Evolutionary conservation across 192 early-diverging fungal species (phyloP).

Genomic region (Backusella tuberculispora): DNA sequence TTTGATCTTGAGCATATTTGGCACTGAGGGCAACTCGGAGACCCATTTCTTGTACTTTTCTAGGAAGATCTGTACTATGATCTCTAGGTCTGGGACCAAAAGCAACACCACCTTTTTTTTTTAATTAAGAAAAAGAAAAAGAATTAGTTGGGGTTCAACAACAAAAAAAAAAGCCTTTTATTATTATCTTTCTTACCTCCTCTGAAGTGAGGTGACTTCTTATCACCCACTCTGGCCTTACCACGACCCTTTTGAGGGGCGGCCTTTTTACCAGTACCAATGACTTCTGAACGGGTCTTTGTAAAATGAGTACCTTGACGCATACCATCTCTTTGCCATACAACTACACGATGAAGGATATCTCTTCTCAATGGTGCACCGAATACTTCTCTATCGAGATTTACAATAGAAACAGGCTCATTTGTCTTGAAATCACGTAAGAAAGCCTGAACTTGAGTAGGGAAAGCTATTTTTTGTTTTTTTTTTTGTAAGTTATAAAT

Average conservation of each 20-base stretch:
- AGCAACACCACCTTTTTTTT: conserved; percentile 65
- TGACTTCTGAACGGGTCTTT: conserved; percentile 81
- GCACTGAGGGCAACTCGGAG: conserved; percentile 83
- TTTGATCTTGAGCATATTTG: conserved; percentile 90
- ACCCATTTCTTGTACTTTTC: conserved; percentile 85
- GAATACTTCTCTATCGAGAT: conserved; percentile 77
- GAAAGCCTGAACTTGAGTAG: conserved; percentile 69
- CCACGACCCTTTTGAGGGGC: conserved; percentile 94
- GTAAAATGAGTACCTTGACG: conserved; percentile 86
- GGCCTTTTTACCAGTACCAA: conserved; percentile 80
- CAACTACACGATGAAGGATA: conserved; percentile 81
- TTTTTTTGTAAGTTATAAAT: not conserved
- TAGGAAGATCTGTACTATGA: conserved; percentile 79
- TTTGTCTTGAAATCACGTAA: conserved; percentile 76
- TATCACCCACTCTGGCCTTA: conserved; percentile 83
- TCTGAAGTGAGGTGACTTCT: conserved; percentile 83
- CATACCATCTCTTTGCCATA: conserved; percentile 82
- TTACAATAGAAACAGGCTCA: conserved; percentile 69
- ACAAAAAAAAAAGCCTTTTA: not conserved
- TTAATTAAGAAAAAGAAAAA: not conserved
- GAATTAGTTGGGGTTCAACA: not conserved
- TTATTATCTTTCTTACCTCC: conserved; percentile 73
- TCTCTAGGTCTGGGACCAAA: conserved; percentile 93
- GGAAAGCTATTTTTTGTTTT: conserved; percentile 36
- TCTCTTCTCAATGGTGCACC: conserved; percentile 76